Conservation (phyloP, 2,329 filamentous ascomycete species). For the Apiospora marii region DNA sequence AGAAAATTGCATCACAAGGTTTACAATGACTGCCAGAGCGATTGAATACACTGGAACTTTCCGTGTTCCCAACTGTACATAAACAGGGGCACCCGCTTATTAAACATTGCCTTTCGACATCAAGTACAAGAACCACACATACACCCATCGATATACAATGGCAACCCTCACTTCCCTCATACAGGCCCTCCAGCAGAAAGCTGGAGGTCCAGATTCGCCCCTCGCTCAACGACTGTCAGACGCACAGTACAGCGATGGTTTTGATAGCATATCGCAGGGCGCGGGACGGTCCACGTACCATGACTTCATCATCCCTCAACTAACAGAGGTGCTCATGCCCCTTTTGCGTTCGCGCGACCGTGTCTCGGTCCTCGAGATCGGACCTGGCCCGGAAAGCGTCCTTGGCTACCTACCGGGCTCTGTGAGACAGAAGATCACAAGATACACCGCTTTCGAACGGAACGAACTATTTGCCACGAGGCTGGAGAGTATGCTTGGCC, state of each 20-base stretch:
- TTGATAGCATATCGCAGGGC: conserved; percentile 50
- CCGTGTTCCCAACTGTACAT: background rate
- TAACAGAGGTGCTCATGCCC: conserved; percentile 50
- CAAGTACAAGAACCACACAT: background rate
- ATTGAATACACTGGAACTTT: background rate
- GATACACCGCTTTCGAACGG: conserved; percentile 63
- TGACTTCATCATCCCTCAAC: conserved; percentile 60
- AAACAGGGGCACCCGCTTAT: background rate
- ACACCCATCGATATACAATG: conserved; percentile 40
- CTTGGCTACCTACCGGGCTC: conserved; percentile 55
- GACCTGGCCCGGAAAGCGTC: conserved; percentile 64
- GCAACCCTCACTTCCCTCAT: conserved; percentile 55
- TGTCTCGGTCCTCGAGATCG: conserved; percentile 66
- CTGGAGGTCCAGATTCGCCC: conserved; percentile 35
- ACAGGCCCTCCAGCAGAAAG: conserved; percentile 45
- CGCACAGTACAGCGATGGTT: conserved; percentile 56
- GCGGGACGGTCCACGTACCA: conserved; percentile 50
- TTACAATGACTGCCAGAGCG: background rate
- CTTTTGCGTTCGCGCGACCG: conserved; percentile 49
- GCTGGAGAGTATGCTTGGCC: conserved; percentile 52
- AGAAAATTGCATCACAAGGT: background rate
- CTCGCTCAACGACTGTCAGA: conserved; percentile 50
- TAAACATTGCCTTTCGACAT: background rate
- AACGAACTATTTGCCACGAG: conserved; percentile 53
- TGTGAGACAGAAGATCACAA: conserved; percentile 53